Evolutionary conservation across 73 alveolate genomes (phyloP), one percentile per base, ranked within the genome.

Genomic region (Symbiodinium natans): DNA sequence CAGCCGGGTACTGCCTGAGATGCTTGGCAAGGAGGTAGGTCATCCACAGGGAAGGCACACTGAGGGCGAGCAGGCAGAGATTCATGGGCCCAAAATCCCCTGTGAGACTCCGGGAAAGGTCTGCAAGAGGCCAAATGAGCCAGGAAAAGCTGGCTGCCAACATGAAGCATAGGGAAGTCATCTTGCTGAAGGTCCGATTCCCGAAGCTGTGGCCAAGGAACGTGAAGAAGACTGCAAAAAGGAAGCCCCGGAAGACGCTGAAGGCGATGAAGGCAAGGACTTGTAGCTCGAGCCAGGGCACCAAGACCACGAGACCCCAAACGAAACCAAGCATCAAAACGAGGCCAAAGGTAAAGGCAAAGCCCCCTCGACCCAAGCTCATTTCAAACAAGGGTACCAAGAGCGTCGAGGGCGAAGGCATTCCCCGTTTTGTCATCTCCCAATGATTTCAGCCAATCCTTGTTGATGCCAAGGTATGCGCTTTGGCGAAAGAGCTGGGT

Each of bases 121-220:
- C 93, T 17, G 83, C 68, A 29, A 34, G 19, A 3, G 93, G 93
- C 82, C 54, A 34, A 34, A 86, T 25, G 29, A 86, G 40, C 29
- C 46, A 42, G n/a, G 93, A 86, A 1, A 34, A 21, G 52, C 46
- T 15, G 82, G 39, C 63, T 54, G 93, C 68, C 21, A 48, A 39
- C 29, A 86, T 34, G 83, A 82, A 86, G 29, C 46, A n/a, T 27
- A 86, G 36, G 41, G 93, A 23, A 34, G 33, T 86, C 83, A 86
- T 86, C 36, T 83, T 82, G 83, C 93, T 83, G 54, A 86, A 86
- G 38, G 93, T 86, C 33, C 93, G 93, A 42, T 86, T 86, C 54
- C 93, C 93, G 27, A 86, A 86, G 34, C 34, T 86, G 34, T 86
- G 93, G 80, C 93, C 93, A 86, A 54, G 29, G 38, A 52, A 86